phyloP scores from a whole-genome alignment of 2,329 filamentous ascomycete genomes.

The Tolypocladium pustulatum region DNA sequence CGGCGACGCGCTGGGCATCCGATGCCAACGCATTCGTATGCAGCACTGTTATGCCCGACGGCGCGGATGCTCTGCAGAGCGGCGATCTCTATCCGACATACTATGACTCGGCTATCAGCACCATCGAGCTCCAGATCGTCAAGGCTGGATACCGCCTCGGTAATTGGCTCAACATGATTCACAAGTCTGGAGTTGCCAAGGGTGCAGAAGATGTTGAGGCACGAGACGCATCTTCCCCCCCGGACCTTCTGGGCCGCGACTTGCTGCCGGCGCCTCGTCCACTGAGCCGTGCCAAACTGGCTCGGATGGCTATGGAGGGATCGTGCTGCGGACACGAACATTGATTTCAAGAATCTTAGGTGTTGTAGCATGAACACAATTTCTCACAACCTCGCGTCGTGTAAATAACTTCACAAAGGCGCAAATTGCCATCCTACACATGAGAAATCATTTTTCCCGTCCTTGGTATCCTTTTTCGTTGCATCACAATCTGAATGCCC shows the following conservation, averaged over 20 bases:
- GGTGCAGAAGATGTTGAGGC: conserved; percentile 2
- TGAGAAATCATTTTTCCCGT: no score
- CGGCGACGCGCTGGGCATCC: conserved; percentile 26
- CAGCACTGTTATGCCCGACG: conserved; percentile 28
- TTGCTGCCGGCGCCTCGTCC: conserved; percentile 13
- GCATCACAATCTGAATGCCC: no score
- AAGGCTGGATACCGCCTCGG: conserved; percentile 29
- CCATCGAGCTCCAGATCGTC: conserved; percentile 31
- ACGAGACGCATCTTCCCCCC: conserved; percentile 1
- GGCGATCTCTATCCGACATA: conserved; percentile 29
- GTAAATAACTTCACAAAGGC: no score
- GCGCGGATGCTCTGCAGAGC: conserved; percentile 24
- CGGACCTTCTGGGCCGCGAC: conserved; percentile 13
- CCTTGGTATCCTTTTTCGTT: no score
- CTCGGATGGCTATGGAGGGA: conserved; percentile 12
- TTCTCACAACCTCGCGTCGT: no score
- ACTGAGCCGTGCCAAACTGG: conserved; percentile 15
- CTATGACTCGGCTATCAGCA: conserved; percentile 25
- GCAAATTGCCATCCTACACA: no score
- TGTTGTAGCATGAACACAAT: no score
- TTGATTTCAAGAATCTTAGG: neutral
- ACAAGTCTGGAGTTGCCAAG: conserved; percentile 9
- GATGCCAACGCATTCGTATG: conserved; percentile 32
- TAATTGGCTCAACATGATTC: conserved; percentile 19
- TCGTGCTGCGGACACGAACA: conserved; percentile 7